Conservation (phyloP, 2,329 filamentous ascomycete species). For the Talaromyces amestolkiae region DNA sequence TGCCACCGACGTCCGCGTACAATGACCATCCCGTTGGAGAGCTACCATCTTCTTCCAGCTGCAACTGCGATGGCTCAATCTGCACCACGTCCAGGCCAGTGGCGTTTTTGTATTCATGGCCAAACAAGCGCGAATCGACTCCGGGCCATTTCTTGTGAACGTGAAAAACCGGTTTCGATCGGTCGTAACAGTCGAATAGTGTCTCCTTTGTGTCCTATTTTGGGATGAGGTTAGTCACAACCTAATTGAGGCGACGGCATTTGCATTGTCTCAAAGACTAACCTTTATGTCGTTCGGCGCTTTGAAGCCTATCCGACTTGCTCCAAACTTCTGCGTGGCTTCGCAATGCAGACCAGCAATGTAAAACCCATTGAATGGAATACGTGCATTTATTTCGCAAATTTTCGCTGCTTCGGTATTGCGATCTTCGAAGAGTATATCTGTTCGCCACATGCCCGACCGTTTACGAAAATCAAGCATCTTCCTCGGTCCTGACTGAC, state of each 20-base stretch:
- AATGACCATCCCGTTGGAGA: slow-evolving; percentile 10
- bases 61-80: slow-evolving; percentile 12
- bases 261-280: neutral
- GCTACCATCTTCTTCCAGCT: neutral
- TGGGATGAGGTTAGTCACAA: neutral
- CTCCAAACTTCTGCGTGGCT: slow-evolving; percentile 9
- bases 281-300: slow-evolving; percentile 12
- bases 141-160: slow-evolving; percentile 18
- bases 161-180: slow-evolving; percentile 11
- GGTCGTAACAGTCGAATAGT: slow-evolving; percentile 12
- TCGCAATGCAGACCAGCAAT: slow-evolving; percentile 9
- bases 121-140: slow-evolving; percentile 15
- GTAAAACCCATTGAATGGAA: slow-evolving; percentile 26
- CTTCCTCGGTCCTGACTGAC: neutral
- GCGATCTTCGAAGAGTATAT: slow-evolving; percentile 25
- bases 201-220: slow-evolving; percentile 10
- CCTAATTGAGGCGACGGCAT: neutral
- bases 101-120: neutral
- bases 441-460: slow-evolving; percentile 30
- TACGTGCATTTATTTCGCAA: slow-evolving; percentile 30
- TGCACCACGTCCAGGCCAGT: slow-evolving; percentile 10
- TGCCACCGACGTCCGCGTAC: slow-evolving; percentile 14
- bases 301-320: slow-evolving; percentile 6
- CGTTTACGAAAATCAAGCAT: slow-evolving; percentile 1
- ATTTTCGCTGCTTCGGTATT: slow-evolving; percentile 14